Evolutionary conservation across 1,284 basidiomycete species (phyloP), one percentile per base, ranked within the genome.

Genomic region (Ceraceosorus guamensis): DNA sequence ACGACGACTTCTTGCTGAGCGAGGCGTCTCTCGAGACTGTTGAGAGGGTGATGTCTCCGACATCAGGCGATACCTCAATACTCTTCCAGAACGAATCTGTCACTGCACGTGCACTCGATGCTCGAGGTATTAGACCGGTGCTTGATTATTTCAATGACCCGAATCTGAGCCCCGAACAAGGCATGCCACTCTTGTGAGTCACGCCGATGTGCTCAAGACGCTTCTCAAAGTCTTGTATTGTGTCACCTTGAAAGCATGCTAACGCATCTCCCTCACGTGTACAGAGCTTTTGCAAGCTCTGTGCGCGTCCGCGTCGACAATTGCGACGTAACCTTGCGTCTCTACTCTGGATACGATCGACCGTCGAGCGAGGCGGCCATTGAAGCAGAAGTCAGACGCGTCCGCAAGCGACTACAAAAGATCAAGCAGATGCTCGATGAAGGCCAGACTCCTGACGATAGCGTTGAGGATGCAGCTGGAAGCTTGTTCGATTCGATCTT

Each of bases 361-460:
- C 77, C 77, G 0, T 81, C 82, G 43, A 98, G 93, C 2, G 85
- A 91, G 48, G 85, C 83, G 73, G 83, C 83, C 5, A 89, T 98
- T 52, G 88, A 95, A 73, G 85, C 88, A 50, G 88, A 92, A 73
- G 83, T 89, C 56, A 90, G 87, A 72, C 85, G 87, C 35, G 89
- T 98, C 79, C 84, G 90, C 49, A 84, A 85, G 53, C 85, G 85
- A 30, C 82, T 98, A 45, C 86, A 89, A 49, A 91, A 88, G 77
- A 95, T 98, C 69, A 82, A 88, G 52, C 93, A 98, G 77, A 81
- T 98, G 2, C 84, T 98, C n/a, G 89, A 92, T 0, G 86, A 81
- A 46, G 95, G 93, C 2, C 93, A 97, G 73, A 83, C 83, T 3
- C 87, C 91, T 33, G 89, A 95, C 67, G 84, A 88, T 31, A 83